Evolutionary conservation across 306 rosid species (phyloP).

Genomic region (Fragaria vesca): DNA sequence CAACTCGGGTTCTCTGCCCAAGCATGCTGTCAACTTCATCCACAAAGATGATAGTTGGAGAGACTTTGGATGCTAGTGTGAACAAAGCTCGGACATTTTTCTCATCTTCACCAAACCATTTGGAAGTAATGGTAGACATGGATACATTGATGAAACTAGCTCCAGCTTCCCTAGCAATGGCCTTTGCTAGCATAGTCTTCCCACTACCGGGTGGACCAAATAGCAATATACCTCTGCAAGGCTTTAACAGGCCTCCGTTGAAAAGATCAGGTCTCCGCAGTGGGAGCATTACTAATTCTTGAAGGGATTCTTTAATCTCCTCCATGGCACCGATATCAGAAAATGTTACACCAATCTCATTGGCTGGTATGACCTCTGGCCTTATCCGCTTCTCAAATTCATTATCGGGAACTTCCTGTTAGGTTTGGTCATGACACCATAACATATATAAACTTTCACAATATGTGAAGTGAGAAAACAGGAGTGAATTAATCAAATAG

Average conservation of each 20-base stretch:
- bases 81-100: conserved; percentile 93
- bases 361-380: conserved; percentile 90
- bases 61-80: conserved; percentile 88
- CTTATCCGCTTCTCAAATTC: conserved; percentile 97
- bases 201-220: conserved; percentile 99
- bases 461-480: neutral
- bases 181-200: conserved; percentile 97
- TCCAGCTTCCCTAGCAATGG: conserved; percentile 95
- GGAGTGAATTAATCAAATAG: neutral
- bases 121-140: conserved; percentile 96
- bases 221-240: conserved; percentile 87
- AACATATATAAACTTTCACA: neutral
- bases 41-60: conserved; percentile 92
- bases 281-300: conserved; percentile 96
- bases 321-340: conserved; percentile 89
- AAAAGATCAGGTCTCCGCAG: conserved; percentile 91
- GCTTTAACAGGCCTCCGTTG: conserved; percentile 90
- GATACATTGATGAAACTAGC: conserved; percentile 97
- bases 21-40: conserved; percentile 99
- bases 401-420: conserved; percentile 79
- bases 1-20: conserved; percentile 87
- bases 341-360: conserved; percentile 75
- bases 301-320: conserved; percentile 90
- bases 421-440: neutral
- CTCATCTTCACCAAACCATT: conserved; percentile 99